phyloP scores from a whole-genome alignment of 2,329 filamentous ascomycete species.

The Hypoxylon sp. region DNA sequence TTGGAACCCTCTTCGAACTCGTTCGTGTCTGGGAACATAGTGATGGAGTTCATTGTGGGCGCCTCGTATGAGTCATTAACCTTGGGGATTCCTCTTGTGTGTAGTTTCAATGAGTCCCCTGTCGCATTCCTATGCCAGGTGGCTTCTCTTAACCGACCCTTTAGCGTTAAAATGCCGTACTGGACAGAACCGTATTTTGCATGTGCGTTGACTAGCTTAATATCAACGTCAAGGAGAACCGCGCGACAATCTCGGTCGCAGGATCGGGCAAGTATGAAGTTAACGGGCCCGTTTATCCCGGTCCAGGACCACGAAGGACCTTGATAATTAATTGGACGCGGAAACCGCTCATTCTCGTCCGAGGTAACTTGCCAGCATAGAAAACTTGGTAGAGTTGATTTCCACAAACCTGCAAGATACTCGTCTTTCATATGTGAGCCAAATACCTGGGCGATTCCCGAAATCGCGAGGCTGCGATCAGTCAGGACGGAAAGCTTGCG shows the following conservation, averaged over 20 bases:
- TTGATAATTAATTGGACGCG: conserved; percentile 10
- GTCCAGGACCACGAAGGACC: conserved; percentile 25
- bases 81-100: background rate
- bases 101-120: background rate
- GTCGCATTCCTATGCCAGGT: conserved; percentile 2
- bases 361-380: conserved; percentile 3
- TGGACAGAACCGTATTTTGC: conserved; percentile 15
- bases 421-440: conserved; percentile 2
- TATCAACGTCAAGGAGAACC: conserved; percentile 5
- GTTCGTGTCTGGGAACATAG: conserved; percentile 9
- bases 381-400: conserved; percentile 9
- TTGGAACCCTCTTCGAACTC: background rate
- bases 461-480: conserved; percentile 13
- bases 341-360: conserved; percentile 5
- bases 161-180: conserved; percentile 3
- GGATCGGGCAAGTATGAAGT: conserved; percentile 5
- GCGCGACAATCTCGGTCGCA: conserved; percentile 5
- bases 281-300: conserved; percentile 10
- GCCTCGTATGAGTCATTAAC: background rate
- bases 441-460: conserved; percentile 18
- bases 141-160: conserved; percentile 9
- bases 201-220: conserved; percentile 5
- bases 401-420: conserved; percentile 13
- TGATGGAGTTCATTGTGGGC: background rate
- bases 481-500: conserved; percentile 12